Evolutionary conservation across 2,329 filamentous ascomycete species (phyloP), one percentile per base, ranked within the genome.

Genomic region (Anthostomella pinea): DNA sequence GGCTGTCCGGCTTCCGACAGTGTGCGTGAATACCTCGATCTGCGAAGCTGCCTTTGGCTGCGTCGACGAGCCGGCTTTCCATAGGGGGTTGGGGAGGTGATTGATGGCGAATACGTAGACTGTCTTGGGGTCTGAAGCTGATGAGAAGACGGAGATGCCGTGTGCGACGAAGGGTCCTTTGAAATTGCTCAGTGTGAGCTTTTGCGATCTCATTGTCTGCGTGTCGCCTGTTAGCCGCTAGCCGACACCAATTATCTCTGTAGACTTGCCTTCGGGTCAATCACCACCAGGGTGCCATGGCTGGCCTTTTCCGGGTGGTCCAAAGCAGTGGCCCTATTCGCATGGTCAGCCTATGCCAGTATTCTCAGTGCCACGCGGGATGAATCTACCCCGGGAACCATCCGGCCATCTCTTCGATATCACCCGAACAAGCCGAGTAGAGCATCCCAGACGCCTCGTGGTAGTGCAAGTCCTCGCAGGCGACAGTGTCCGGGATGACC

Each of bases 61-160:
- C 2, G 58, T 57, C 4, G 44, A 40, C 3, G 42, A 45, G 6
- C 30, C 49, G 13, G 17, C 34, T 29, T 19, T 51, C 48, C 65
- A 68, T 0, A 63, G 62, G 0, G 65, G 63, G 38, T 79, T 72
- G 0, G 77, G 71, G 1, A 73, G 47, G 37, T 83, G 79, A 45
- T 83, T 83, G 32, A 83, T 56, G 0, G 73, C 77, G 35, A 76
- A 77, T 29, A 83, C 73, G 46, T 78, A 82, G 5, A 82, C 70
- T 3, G 49, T 49, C 2, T 66, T 49, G 0, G 67, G 68, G 42
- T 80, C 75, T 3, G 63, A 54, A 3, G 50, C 47, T 1, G 45
- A 27, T 1, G 37, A 43, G n/a, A 78, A 65, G 6, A 83, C 64
- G 39, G 79, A 76, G 42, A 83, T 77, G 2, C 79, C 79, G 44